Conservation (phyloP, 129 eudicot species). For the Pulicaria dysenterica region DNA sequence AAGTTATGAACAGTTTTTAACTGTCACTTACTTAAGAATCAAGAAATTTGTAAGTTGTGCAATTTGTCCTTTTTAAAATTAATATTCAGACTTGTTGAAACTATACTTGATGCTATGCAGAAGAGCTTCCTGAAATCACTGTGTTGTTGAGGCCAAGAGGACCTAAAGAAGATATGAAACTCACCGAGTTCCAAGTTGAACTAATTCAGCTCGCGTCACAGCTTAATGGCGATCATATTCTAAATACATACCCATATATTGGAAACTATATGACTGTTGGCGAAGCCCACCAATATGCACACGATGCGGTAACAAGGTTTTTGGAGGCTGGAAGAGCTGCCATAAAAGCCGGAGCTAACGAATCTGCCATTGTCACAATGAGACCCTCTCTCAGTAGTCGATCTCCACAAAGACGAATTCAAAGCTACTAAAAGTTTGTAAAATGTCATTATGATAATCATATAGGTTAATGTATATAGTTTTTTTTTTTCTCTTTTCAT, state of each 20-base stretch:
- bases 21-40: no score
- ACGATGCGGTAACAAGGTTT: slow-evolving; percentile 76
- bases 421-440: slow-evolving; percentile 22
- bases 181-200: slow-evolving; percentile 84
- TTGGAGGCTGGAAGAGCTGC: slow-evolving; percentile 94
- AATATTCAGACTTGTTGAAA: neutral
- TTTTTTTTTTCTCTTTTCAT: neutral
- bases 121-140: slow-evolving; percentile 68
- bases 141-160: slow-evolving; percentile 66
- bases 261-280: slow-evolving; percentile 73
- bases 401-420: slow-evolving; percentile 31
- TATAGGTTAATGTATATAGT: neutral
- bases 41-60: no score
- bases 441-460: neutral
- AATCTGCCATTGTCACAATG: slow-evolving; percentile 82
- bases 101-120: slow-evolving; percentile 33
- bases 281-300: slow-evolving; percentile 76
- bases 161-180: slow-evolving; percentile 65
- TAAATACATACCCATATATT: slow-evolving; percentile 71
- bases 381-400: slow-evolving; percentile 80
- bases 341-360: slow-evolving; percentile 84
- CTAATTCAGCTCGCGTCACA: slow-evolving; percentile 89
- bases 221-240: slow-evolving; percentile 78
- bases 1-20: no score
- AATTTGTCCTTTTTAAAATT: neutral